Conservation (phyloP, 1,139 yeast species). For the Diutina siamensis region DNA sequence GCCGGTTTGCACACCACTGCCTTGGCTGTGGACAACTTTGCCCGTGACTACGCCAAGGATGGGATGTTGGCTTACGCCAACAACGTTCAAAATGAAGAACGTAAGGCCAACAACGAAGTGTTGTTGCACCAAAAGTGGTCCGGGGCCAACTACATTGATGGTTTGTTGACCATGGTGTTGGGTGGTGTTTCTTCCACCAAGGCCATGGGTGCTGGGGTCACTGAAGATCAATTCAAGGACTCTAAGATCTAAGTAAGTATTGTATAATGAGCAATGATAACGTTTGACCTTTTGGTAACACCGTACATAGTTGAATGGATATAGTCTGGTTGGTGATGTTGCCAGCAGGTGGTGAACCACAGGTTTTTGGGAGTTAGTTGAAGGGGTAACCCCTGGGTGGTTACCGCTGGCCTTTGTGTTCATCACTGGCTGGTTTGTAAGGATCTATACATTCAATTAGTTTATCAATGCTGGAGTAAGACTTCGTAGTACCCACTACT, state of each 20-base stretch:
- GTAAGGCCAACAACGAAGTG: constrained; percentile 83
- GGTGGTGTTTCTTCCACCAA: constrained; percentile 96
- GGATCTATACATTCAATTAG: too few species aligned
- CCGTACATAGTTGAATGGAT: too few species aligned
- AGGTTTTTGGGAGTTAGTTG: too few species aligned
- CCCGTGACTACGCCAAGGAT: constrained; percentile 62
- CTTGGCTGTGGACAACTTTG: constrained; percentile 77
- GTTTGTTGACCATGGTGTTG: constrained; percentile 76
- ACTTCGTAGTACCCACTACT: neutral
- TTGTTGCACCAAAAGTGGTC: constrained; percentile 99
- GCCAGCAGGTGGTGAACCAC: too few species aligned
- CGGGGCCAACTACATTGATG: constrained; percentile 95
- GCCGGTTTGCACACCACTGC: constrained; percentile 98
- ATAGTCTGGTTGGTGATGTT: too few species aligned
- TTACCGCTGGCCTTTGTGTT: too few species aligned
- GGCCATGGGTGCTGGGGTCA: constrained; percentile 98
- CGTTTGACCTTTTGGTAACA: neutral
- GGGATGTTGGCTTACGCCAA: constrained; percentile 97
- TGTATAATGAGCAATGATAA: neutral
- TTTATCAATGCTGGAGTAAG: too few species aligned
- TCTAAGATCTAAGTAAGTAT: neutral
- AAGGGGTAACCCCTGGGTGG: too few species aligned
- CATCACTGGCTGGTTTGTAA: too few species aligned
- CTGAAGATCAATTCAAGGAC: constrained; percentile 84
- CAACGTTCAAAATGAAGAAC: constrained; percentile 78